Percentiles rank a stretch among this genome's conserved stretches.
phyloP scores from a whole-genome alignment of 192 early-diverging fungal genomes.

The Lobulomyces angularis region DNA sequence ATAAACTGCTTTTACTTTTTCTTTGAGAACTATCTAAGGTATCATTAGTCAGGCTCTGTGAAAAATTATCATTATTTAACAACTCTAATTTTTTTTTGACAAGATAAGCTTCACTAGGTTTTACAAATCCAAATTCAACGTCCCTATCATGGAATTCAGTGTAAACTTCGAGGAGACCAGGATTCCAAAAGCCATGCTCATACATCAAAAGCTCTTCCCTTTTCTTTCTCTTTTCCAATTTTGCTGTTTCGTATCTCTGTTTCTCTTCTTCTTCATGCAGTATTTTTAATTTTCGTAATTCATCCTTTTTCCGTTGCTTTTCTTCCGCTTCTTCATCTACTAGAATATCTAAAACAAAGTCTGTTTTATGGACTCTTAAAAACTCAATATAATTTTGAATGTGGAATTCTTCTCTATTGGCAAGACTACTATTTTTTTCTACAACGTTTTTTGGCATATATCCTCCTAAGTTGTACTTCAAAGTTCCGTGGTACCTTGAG shows the following conservation, averaged over 20 bases:
- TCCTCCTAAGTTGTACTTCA: slow-evolving; percentile 45
- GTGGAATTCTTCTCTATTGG: slow-evolving; percentile 11
- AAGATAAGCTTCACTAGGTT: slow-evolving; percentile 2
- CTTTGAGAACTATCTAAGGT: too few species aligned
- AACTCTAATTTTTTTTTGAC: too few species aligned
- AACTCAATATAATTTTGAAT: slow-evolving; percentile 20
- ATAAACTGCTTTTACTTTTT: too few species aligned
- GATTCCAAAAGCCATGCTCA: slow-evolving; percentile 32
- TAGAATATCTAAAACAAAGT: slow-evolving; percentile 32
- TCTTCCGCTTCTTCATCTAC: too few species aligned
- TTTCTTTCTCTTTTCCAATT: slow-evolving; percentile 16
- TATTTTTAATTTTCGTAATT: too few species aligned
- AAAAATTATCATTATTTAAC: too few species aligned
- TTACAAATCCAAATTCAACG: neutral
- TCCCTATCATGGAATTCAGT: slow-evolving; percentile 24
- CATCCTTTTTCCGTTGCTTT: too few species aligned
- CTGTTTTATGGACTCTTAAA: slow-evolving; percentile 16
- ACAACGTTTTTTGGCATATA: slow-evolving; percentile 35
- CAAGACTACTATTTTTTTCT: too few species aligned
- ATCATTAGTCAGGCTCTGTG: too few species aligned
- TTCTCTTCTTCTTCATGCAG: too few species aligned
- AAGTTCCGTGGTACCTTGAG: slow-evolving; percentile 27
- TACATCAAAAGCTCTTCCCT: slow-evolving; percentile 18
- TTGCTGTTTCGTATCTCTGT: too few species aligned
- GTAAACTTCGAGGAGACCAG: slow-evolving; percentile 32